Base-by-base conservation (phyloP, 495 filamentous ascomycete genomes). In the Mytilinidion resinicola region DNA sequence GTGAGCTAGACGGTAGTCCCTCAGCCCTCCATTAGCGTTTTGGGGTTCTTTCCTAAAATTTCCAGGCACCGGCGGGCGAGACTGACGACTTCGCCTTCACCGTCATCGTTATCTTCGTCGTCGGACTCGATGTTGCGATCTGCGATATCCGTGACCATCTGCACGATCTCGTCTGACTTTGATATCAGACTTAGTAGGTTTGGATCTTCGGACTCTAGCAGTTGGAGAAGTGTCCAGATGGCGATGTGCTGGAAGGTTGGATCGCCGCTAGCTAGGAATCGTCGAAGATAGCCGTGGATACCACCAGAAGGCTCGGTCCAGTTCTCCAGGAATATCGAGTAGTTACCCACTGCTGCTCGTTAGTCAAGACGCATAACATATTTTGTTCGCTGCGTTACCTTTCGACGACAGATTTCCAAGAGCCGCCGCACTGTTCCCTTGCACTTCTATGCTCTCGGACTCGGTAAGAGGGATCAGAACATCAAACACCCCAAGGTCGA, bases 171-270 rank as follows among this genome's bases (percentile, higher is more conserved):
- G 38, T 91, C 85, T 5, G 90, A 89, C 63, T 91, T 85, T 51
- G 87, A 82, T 56, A 98, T 96, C 20, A 89, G 83, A 21, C 82
- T 81, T 46, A 96, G 86, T 36, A 98, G 78, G 53, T 84, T 85
- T 70, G 85, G 80, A 64, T 98, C 91, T 67, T 93, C 91, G 0
- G 93, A 96, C 72, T 98, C 93, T 15, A 97, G 82, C 2, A 98
- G 82, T 68, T 98, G 93, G 9, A 97, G 83, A 44, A 98, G 76
- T 0, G 93, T 98, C 93, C 93, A 98, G 62, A 96, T 96, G 37
- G 93, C 92, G 65, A 98, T 98, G 71, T 98, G 93, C 70, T 98
- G 93, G 78, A 98, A 98, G 1, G 93, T 98, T 11, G 95, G 85
- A 69, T 98, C 93, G 41, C 90, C 91, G 67, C 90, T 96, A 19